Base-by-base conservation (phyloP, 805 yeast genomes). In the Starmerella floris region DNA sequence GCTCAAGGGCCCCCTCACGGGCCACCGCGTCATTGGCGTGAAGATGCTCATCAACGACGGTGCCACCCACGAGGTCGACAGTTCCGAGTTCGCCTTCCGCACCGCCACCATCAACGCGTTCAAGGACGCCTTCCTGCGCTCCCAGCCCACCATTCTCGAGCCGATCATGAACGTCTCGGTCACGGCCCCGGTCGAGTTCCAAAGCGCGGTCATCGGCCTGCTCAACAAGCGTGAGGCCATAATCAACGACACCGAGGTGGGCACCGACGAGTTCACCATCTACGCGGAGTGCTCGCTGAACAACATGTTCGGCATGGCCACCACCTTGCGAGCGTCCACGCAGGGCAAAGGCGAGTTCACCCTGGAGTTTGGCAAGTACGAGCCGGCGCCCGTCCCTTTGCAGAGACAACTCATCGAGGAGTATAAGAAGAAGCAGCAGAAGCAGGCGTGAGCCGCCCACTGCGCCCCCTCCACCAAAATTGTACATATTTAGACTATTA, bases 341-440 rank as follows among this genome's bases (percentile, higher is more conserved):
- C 98, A 91, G 66, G 99, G 99, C 66, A 91, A 91, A 62, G 98
- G 99, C 57, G 97, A 93, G 66, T 91, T 91, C 63, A 75, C 95
- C 2, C 72, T 91, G 63, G 99, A 91, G 63, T 91, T 91, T 68
- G 79, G 82, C 60, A 82, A 84, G 57, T 91, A 88, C 62, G 76
- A 88, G 39, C 95, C 94, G 52, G 81, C 93, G 40, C 73, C 93
- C 37, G 83, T 88, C 30, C 95, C 84, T 52, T 70, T 88, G 52
- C 98, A 91, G 67, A 81, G 71, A 59, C 82, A 88, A 66, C 72
- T 91, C 65, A 79, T 91, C 52, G 94, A 80, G 41, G 94, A 83
- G 57, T 77, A 76, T 59, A 72, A 74, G 53, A 78, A 79, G 72
- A 75, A 68, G 60, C 70, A 66, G 53, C 59, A 61, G 26, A 16